phyloP scores from a whole-genome alignment of 768 basidiomycete species.

The Suillus hirtellus region DNA sequence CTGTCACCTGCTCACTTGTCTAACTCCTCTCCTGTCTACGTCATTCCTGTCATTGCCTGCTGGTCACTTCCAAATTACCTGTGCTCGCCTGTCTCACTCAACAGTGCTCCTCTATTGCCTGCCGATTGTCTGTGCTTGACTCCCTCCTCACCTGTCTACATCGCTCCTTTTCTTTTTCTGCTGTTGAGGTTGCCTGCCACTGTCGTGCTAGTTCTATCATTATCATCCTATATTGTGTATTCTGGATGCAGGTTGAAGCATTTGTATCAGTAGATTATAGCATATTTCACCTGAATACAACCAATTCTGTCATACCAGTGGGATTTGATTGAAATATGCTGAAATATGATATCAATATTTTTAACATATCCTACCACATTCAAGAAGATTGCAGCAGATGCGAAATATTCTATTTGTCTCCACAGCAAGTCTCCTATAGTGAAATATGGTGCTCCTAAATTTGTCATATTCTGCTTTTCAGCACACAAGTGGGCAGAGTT shows the following conservation, averaged over 20 bases:
- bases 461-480: not conserved
- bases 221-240: not conserved
- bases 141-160: no score
- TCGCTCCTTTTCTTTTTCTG: no score
- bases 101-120: no score
- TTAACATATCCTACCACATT: not conserved
- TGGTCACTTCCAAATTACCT: no score
- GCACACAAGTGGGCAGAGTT: no score
- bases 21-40: no score
- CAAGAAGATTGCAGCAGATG: not conserved
- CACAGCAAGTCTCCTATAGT: not conserved
- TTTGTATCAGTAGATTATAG: not conserved
- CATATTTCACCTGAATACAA: not conserved
- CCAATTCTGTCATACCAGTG: not conserved
- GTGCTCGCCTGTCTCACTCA: no score
- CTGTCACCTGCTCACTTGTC: no score
- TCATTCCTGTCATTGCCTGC: no score
- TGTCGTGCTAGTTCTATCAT: no score
- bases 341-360: not conserved
- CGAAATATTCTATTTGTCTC: not conserved
- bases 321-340: not conserved
- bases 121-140: no score
- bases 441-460: not conserved
- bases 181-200: no score
- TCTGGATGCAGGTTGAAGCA: fast-evolving